Evolutionary conservation across 495 filamentous ascomycete species (phyloP), one percentile per base, ranked within the genome.

Genomic region (Tuber umbilicatum): DNA sequence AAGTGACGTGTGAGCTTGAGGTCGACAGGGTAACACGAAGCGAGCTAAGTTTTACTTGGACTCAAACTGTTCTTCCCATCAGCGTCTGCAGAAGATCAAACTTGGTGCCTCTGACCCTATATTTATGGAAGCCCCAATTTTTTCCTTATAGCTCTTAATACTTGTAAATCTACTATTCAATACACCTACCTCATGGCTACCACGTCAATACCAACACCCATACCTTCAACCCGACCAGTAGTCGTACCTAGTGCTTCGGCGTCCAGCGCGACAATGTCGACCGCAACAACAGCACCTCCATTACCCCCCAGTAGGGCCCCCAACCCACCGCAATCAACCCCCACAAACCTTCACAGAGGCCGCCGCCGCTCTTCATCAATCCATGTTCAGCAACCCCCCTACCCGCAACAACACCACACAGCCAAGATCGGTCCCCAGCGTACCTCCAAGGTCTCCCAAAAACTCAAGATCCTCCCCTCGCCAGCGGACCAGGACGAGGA

Each of bases 361-460:
- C 77, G 76, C 38, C 77, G 77, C n/a, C 77, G 77, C 55, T 78
- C 77, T 1, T 72, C 76, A 12, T 79, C 77, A 14, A 60, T 79
- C 14, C 77, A 79, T 23, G 69, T 40, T 37, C 69, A 50, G 21
- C 16, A 68, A 5, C 43, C 76, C 35, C 35, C 60, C 42, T 60
- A 75, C 21, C 71, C 60, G 35, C 75, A 78, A 67, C 39, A 71
- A 27, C 39, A 64, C 1, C 69, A 55, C 19, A 75, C 75, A 12
- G 68, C 90, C 16, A 99, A 99, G 85, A 94, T 97, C 72, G 95
- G 95, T 5, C 93, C 96, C 12, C 95, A 98, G 79, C 85, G 95
- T 83, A 98, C 94, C 67, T 97, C 93, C 41, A 95, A 97, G 83
- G 97, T 91, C 73, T 92, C 93, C 1, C 93, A 98, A 85, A 99